Evolutionary conservation across 2,329 filamentous ascomycete species (phyloP), one percentile per base, ranked within the genome.

Genomic region (Phialocephala sp.): DNA sequence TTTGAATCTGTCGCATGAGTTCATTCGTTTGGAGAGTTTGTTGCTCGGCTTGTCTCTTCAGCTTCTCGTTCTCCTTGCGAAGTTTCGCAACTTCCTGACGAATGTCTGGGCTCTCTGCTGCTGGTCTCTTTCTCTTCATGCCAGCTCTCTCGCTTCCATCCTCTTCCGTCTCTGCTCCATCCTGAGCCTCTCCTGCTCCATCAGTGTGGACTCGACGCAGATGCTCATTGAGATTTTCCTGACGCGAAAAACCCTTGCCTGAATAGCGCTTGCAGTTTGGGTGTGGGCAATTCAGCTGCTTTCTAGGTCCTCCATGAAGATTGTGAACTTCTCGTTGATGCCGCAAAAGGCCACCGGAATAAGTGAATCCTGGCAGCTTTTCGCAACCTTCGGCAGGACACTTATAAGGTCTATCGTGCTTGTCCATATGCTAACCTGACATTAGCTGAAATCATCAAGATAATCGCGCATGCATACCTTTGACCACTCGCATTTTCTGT

Each of bases 211-310:
- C 92, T 32, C 94, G 89, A 22, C 94, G 91, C 20, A 97, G 82
- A 79, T 98, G 94, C 79, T 98, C 94, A 76, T 94, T 93, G 4
- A 97, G 83, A 73, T 98, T 98, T 79, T 98, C 94, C 75, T 94
- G 91, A 59, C 94, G 88, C 9, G 94, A 96, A 77, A 98, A 98
- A 24, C 93, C 93, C 74, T 93, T 92, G 68, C 93, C 94, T 0
- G 87, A 89, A 74, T 93, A 92, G 43, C 94, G 90, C 77, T 97
- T 97, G 84, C 94, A 98, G 76, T 92, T 93, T 43, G 83, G 79
- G 74, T 94, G 91, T 0, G 93, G 93, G 74, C 94, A 98, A 81
- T 92, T 91, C 62, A 97, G 85, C 2, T 91, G 89, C 68, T 96
- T 93, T 77, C 94, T 93, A 11, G 93, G 92, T 1, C 93, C 93